Evolutionary conservation across 345 rosid species (phyloP).

Genomic region (Rhodamnia rubescens): DNA sequence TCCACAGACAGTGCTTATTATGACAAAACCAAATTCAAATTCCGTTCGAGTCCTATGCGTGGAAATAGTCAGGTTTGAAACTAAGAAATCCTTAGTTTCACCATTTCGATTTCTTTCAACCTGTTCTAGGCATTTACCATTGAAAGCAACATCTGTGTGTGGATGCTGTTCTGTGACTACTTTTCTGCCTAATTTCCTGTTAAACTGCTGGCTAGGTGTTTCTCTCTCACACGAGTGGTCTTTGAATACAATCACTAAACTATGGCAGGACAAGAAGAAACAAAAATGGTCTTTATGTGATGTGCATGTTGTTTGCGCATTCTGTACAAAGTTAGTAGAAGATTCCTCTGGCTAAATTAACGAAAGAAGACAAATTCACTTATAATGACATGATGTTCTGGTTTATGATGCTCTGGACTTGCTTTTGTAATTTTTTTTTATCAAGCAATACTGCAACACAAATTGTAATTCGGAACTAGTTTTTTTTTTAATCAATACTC

Average conservation of each 20-base stretch:
- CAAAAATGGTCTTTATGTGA: not conserved
- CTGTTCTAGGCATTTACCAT: not conserved
- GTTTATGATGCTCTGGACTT: not conserved
- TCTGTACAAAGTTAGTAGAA: not conserved
- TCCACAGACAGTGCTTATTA: conserved; percentile 82
- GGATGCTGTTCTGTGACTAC: not conserved
- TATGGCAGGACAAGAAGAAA: not conserved
- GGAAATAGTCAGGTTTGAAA: conserved; percentile 76
- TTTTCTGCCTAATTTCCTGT: not conserved
- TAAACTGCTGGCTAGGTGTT: not conserved
- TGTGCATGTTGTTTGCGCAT: not conserved
- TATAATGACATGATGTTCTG: not conserved
- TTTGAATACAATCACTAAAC: not conserved
- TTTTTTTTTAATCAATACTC: not conserved
- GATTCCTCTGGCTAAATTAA: not conserved
- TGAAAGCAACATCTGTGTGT: not conserved
- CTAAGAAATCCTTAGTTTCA: not conserved
- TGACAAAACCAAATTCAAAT: conserved; percentile 85
- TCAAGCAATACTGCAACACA: not conserved
- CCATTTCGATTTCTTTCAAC: not conserved
- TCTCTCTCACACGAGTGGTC: not conserved
- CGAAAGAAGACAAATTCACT: not conserved
- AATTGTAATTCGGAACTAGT: not conserved
- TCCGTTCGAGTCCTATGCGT: conserved; percentile 69
- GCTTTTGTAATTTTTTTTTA: not conserved